Evolutionary conservation across 176 grass and related monocot genomes (phyloP).

Genomic region (Saccharum officinarum): DNA sequence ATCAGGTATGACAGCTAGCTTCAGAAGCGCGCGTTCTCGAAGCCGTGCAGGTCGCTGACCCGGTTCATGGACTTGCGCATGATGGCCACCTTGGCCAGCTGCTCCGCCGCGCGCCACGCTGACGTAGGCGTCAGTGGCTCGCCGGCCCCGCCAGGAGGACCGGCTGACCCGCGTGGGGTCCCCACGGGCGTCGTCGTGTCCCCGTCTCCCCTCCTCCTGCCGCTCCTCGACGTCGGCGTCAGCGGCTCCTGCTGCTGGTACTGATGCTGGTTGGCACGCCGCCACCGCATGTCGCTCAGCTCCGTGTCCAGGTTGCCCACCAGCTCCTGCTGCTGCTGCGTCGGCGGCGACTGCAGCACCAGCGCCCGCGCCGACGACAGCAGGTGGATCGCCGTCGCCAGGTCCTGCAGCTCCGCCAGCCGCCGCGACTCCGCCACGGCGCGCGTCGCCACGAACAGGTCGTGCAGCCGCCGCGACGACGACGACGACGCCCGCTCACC

Average conservation of each 20-base stretch:
- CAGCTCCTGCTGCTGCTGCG: constrained; percentile 56
- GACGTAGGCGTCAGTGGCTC: constrained; percentile 80
- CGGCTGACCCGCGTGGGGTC: constrained; percentile 17
- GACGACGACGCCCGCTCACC: constrained; percentile 16
- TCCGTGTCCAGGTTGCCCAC: constrained; percentile 60
- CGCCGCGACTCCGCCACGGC: constrained; percentile 79
- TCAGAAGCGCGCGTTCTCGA: constrained; percentile 98
- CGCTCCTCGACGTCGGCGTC: constrained; percentile 22
- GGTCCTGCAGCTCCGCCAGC: constrained; percentile 73
- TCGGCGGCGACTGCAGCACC: constrained; percentile 52
- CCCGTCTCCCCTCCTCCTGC: constrained; percentile 23
- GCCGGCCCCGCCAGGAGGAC: too few species aligned
- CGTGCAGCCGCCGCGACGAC: constrained; percentile 53
- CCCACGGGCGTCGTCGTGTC: constrained; percentile 19
- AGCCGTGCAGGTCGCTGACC: constrained; percentile 87
- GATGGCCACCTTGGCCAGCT: constrained; percentile 96
- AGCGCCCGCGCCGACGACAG: constrained; percentile 77
- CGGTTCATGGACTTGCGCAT: constrained; percentile 92
- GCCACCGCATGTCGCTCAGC: constrained; percentile 63
- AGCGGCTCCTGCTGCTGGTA: neutral
- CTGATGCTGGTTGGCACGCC: constrained; percentile 33
- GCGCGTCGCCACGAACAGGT: constrained; percentile 82
- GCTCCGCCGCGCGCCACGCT: constrained; percentile 93
- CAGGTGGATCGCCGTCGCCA: constrained; percentile 66
- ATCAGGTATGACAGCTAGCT: too few species aligned